These are phyloP conservation scores for Fusarium luffae DNA, from an alignment of 2,329 filamentous ascomycete species.

Conservation along the genomic window DNA sequence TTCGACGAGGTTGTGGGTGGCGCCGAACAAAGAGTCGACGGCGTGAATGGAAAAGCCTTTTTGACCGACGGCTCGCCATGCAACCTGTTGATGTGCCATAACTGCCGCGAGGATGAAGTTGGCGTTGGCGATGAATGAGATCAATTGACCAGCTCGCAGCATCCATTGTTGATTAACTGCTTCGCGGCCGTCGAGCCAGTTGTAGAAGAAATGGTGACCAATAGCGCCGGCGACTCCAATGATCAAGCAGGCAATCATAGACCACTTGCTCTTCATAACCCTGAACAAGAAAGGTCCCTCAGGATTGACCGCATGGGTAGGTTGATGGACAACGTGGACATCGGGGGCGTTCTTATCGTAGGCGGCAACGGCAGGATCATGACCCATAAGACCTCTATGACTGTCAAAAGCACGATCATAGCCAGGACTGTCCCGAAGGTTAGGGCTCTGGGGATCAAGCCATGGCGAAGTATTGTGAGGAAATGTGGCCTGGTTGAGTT, in stretches of 20 bases:
- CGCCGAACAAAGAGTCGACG: slow-evolving; percentile 34
- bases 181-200: slow-evolving; percentile 5
- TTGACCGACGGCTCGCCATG: slow-evolving; percentile 24
- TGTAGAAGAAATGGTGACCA: slow-evolving; percentile 21
- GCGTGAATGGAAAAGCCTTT: slow-evolving; percentile 23
- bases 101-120: slow-evolving; percentile 19
- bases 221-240: slow-evolving; percentile 13
- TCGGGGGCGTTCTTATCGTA: neutral
- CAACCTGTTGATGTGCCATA: slow-evolving; percentile 30
- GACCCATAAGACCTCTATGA: neutral
- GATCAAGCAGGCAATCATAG: slow-evolving; percentile 21
- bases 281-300: slow-evolving; percentile 4
- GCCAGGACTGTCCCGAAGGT: slow-evolving; percentile 10
- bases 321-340: neutral
- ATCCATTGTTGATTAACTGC: slow-evolving; percentile 30
- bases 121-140: slow-evolving; percentile 27
- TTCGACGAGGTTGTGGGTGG: slow-evolving; percentile 23
- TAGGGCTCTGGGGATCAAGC: slow-evolving; percentile 23
- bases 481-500: neutral
- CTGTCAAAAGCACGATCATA: slow-evolving; percentile 21
- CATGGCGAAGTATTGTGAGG: slow-evolving; percentile 1
- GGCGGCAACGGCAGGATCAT: neutral
- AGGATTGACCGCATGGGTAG: neutral
- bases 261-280: slow-evolving; percentile 26
- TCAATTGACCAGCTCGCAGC: slow-evolving; percentile 20